Evolutionary conservation across 2,329 filamentous ascomycete genomes (phyloP), one percentile per base, ranked within the genome.

Genomic region (Aspergillus sp.): DNA sequence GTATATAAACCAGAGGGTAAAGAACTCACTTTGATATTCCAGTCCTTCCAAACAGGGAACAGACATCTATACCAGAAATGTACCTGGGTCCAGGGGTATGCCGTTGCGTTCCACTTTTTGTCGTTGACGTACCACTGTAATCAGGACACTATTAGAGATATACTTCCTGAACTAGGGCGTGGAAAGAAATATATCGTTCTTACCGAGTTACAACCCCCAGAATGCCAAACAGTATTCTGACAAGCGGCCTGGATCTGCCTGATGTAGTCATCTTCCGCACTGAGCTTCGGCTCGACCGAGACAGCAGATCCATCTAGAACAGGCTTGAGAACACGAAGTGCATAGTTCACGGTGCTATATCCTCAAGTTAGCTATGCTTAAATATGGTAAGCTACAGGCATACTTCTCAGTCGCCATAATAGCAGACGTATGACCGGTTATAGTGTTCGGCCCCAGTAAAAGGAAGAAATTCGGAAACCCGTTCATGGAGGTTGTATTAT

Each of bases 391-490:
- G n/a, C 36, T n/a, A 4, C 5, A 15, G 20, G n/a, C 20, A 53
- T 55, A 68, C 64, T 87, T 88, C 61, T 88, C 85, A 9, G 77
- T 74, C 0, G 84, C 82, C 67, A 87, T 78, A 55, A 87, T 75
- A 5, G 84, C 81, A 2, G 80, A 83, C 0, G 80, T 82, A 68
- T 71, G 68, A 0, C 71, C 71, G 0, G 69, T 64, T 0, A 63
- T 68, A 5, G 69, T 51, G 56, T 58, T 55, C 18, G 53, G 53
- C 4, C 53, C 53, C 2, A 55, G 38, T 1, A 55, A 26, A 5
- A 55, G 12, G 7, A 55, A 55, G 45, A 49, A 55, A 42, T 55
- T 55, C 5, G 53, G 53, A 6, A 55, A 55, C 3, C 36, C 39
- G 13, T 52, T 51, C 17, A 56, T 36, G 11, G 42, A 48, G 8